Base-by-base conservation (phyloP, 2,329 filamentous ascomycete species). In the Fusarium caatingaense region DNA sequence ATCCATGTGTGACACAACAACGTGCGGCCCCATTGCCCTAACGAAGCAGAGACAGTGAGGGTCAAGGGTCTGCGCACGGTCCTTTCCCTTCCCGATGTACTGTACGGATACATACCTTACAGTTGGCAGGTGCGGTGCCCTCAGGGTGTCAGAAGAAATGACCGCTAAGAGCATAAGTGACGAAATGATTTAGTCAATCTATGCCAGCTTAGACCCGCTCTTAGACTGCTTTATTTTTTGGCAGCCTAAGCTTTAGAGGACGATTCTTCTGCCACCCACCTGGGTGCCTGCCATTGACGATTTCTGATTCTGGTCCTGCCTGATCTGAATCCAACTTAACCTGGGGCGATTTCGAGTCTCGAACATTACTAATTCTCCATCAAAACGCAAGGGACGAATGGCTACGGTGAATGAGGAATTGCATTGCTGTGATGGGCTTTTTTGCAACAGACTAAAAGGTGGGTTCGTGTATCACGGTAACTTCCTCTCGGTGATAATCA, bases 1-100 rank as follows among this genome's bases (percentile, higher is more conserved):
- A 41, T 60, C 61, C 54, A 60, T 68, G 60, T 69, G 72, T 74
- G 69, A 75, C 71, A 72, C 69, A 71, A 66, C 48, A 63, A 69
- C 60, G 56, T 72, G 62, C 72, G 71, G 72, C 69, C 71, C 65
- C 70, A 74, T 72, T 72, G 62, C 66, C 71, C 72, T 66, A 74
- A 71, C 62, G 62, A 72, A 69, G 67, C 64, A 58, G 55, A 60
- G 54, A 74, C 71, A 74, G 72, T 75, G 48, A 60, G 49, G 48
- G 56, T 61, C 64, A 66, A 64, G 67, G 62, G 48, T 49, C 60
- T 37, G 60, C 64, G 72, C 72, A 74, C 71, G 71, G 71, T 48
- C 59, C 68, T 45, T 71, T 50, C 16, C 21, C 48, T 25, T 50
- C 20, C 30, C 34, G 34, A 37, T 37, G 18, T 37, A 37, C 34